A percentile compares a stretch with the other conserved stretches of the same genome.
These are phyloP conservation scores for Phallus indusiatus DNA, from an alignment of 768 basidiomycete genomes.

Conservation along the genomic window DNA sequence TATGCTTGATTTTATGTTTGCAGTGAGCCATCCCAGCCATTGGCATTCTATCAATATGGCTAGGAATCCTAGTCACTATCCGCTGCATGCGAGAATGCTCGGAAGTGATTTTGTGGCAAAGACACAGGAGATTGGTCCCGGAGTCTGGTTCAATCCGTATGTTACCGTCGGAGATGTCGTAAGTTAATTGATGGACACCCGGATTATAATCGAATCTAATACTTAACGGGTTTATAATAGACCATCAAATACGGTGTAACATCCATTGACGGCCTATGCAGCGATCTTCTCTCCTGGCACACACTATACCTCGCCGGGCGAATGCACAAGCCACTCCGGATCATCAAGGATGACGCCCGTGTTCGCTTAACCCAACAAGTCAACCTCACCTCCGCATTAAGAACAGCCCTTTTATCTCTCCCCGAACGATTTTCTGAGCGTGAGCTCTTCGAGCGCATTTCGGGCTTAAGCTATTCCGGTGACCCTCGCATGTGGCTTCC, in stretches of 20 bases:
- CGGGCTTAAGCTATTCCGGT: slow-evolving; percentile 77
- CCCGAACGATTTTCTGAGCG: slow-evolving; percentile 75
- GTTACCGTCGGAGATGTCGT: slow-evolving; percentile 79
- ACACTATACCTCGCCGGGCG: slow-evolving; percentile 90
- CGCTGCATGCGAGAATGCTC: slow-evolving; percentile 73
- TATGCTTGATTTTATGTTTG: slow-evolving; percentile 96
- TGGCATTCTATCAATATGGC: slow-evolving; percentile 96
- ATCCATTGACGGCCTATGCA: slow-evolving; percentile 79
- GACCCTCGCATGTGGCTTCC: slow-evolving; percentile 93
- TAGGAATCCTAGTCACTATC: slow-evolving; percentile 86
- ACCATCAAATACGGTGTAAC: slow-evolving; percentile 96
- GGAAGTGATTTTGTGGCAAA: slow-evolving; percentile 77
- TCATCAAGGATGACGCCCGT: slow-evolving; percentile 87
- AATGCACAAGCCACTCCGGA: slow-evolving; percentile 94
- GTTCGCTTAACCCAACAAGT: slow-evolving; percentile 88
- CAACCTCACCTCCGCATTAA: slow-evolving; percentile 84
- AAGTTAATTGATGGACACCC: slow-evolving; percentile 25
- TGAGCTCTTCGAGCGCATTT: slow-evolving; percentile 76
- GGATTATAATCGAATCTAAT: no score
- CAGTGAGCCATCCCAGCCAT: slow-evolving; percentile 84
- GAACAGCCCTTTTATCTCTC: slow-evolving; percentile 81
- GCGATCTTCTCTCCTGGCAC: slow-evolving; percentile 88
- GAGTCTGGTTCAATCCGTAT: slow-evolving; percentile 94
- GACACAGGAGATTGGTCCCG: slow-evolving; percentile 68
- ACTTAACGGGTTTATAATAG: slow-evolving; percentile 29